Base-by-base conservation (phyloP, 495 filamentous ascomycete genomes). In the Penicillium egyptiacum region DNA sequence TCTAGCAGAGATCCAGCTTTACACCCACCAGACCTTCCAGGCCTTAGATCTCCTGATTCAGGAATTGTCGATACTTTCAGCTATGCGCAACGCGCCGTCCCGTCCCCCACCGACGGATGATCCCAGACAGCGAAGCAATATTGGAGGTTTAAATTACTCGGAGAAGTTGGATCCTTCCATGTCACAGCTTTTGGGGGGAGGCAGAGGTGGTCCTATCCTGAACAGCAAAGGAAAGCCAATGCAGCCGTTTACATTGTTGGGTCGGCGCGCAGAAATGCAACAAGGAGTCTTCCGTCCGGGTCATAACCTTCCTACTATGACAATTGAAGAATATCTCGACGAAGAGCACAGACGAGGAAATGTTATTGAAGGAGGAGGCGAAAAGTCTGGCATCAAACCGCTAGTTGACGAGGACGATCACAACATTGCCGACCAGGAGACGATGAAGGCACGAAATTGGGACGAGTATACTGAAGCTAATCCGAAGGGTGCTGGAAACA, bases 241-340 rank as follows among this genome's bases (percentile, higher is more conserved):
- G 56, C 85, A 91, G 57, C 95, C 93, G 3, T 98, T 98, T 64
- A 97, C 91, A 4, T 69, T 98, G 31, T 75, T 94, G 1, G 86
- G 88, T 63, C 89, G 81, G 50, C 83, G 94, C 5, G 83, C 92
- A 64, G 82, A 89, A 60, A 71, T 96, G 40, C 86, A 86, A 52
- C 75, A 86, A 45, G 91, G 92, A 4, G 93, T 98, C 3, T 98
- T 98, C 71, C 82, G 88, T 51, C 84, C 92, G 3, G 89, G 92
- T 8, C 94, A 98, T 69, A 96, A 88, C 71, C 74, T 98, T 41
- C 94, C 94, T 9, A 98, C 95, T 0, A 98, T 98, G 94, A 89
- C 84, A 0, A 98, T 98, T 57, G 95, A 98, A 60, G 94, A 98
- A 71, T 98, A 98, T 67, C 75, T 98, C 16, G 93, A 93, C 45